Evolutionary conservation across 2,329 filamentous ascomycete genomes (phyloP), one percentile per base, ranked within the genome.

Genomic region (Chrysosporium keratinophilum): DNA sequence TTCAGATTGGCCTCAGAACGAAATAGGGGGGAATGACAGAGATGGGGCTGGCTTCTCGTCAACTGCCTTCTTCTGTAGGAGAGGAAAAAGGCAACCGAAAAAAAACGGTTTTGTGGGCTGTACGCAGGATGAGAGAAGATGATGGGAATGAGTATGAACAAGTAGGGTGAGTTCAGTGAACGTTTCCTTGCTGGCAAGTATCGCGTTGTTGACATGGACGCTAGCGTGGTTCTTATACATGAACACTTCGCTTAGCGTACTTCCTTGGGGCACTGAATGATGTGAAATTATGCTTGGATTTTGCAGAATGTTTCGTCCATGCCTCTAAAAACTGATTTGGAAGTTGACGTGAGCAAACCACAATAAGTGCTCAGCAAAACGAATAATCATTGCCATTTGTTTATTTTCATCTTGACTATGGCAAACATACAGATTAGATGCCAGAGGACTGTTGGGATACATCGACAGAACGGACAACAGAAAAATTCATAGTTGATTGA

Each of bases 151-250:
- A 39, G 28, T 12, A 31, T 15, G 12, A 40, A 10, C 17, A 49
- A 40, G 46, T 28, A 14, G 39, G 20, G 12, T 15, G 9, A 28
- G 15, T 31, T 42, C 11, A 23, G 41, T 19, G 41, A 23, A 23
- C 20, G 6, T 33, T 42, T 37, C 5, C 2, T n/a, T 49, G 49
- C 23, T 44, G 49, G 40, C 5, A 35, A 28, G 17, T 50, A 50
- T 39, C 48, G 40, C n/a, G 42, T 40, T 46, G 35, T 46, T 52
- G 33, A 39, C 41, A 45, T 44, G n/a, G 10, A 37, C 31, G 39
- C 42, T 52, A 46, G 50, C 33, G 50, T 41, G 31, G 49, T 23
- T 44, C 35, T 14, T 44, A 34, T 41, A 31, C 17, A 42, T 4
- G 9, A 15, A 20, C 12, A 15, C 15, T 3, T 19, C n/a, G 15